A percentile compares a stretch with the other conserved stretches of the same genome.
Conservation (phyloP, 345 rosid genomes). For the Hibiscus tridactylites region DNA sequence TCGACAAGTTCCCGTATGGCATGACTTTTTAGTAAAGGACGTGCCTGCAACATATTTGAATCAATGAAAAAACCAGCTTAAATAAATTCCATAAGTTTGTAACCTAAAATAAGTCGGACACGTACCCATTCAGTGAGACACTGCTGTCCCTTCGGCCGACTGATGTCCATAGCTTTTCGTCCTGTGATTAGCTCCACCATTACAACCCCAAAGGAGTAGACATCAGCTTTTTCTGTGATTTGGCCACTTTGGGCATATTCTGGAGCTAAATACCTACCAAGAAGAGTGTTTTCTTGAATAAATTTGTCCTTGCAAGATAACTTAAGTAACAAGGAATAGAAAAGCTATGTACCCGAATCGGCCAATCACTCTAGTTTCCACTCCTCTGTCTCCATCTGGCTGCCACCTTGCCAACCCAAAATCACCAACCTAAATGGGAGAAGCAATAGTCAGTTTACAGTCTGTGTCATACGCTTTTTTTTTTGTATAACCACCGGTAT, state of each 20-base stretch:
- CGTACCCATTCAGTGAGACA: slow-evolving; percentile 96
- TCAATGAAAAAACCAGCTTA: background rate
- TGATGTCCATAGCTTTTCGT: slow-evolving; percentile 89
- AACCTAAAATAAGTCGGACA: background rate
- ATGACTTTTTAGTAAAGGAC: slow-evolving; percentile 72
- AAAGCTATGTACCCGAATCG: slow-evolving; percentile 63
- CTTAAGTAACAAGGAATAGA: slow-evolving; percentile 4
- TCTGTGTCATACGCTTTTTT: background rate
- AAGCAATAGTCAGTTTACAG: slow-evolving; percentile 3
- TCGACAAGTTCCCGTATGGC: slow-evolving; percentile 71
- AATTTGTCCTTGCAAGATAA: background rate
- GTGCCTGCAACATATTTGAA: slow-evolving; percentile 51
- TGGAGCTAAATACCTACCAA: slow-evolving; percentile 79
- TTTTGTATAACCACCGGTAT: background rate
- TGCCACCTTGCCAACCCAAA: slow-evolving; percentile 99
- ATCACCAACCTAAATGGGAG: slow-evolving; percentile 75
- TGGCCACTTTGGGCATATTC: slow-evolving; percentile 97
- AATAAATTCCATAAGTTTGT: background rate
- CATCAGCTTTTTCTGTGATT: slow-evolving; percentile 96
- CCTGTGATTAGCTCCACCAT: slow-evolving; percentile 94
- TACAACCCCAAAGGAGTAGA: slow-evolving; percentile 88
- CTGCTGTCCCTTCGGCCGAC: slow-evolving; percentile 84
- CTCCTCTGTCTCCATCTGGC: slow-evolving; percentile 92
- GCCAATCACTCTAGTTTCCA: slow-evolving; percentile 90
- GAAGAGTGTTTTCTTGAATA: slow-evolving; percentile 1